Evolutionary conservation across 495 filamentous ascomycete species (phyloP).

Genomic region (Podospora didyma): DNA sequence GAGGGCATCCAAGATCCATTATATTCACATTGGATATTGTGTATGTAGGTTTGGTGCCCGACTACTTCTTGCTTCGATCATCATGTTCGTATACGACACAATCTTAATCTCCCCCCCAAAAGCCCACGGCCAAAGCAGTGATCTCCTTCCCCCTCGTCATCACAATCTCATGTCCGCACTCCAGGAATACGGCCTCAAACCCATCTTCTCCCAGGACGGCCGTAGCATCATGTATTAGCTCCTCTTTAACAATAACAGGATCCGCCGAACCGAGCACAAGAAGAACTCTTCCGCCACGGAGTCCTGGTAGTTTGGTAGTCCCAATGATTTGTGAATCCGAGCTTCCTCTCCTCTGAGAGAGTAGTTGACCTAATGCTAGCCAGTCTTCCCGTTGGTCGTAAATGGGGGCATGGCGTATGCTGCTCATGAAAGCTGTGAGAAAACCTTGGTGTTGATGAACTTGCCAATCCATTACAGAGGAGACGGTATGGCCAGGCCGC

Average conservation of each 20-base stretch:
- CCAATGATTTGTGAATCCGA: background rate
- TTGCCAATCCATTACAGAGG: slow-evolving; percentile 52
- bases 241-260: slow-evolving; percentile 47
- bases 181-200: slow-evolving; percentile 42
- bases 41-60: no score
- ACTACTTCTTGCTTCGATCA: no score
- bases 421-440: slow-evolving; percentile 51
- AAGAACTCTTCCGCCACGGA: slow-evolving; percentile 46
- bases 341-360: slow-evolving; percentile 39
- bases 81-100: background rate
- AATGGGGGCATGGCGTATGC: slow-evolving; percentile 51
- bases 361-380: slow-evolving; percentile 48
- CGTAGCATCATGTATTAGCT: slow-evolving; percentile 48
- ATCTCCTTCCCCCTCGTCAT: slow-evolving; percentile 38
- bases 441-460: slow-evolving; percentile 52
- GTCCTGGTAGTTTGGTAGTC: slow-evolving; percentile 20
- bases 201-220: slow-evolving; percentile 38
- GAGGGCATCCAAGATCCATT: no score
- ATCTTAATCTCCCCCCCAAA: slow-evolving; percentile 27
- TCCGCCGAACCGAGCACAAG: slow-evolving; percentile 52
- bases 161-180: slow-evolving; percentile 50
- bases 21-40: no score
- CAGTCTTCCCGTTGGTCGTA: slow-evolving; percentile 55
- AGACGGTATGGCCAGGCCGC: slow-evolving; percentile 35
- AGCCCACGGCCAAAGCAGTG: slow-evolving; percentile 32